phyloP scores from a whole-genome alignment of 2,329 filamentous ascomycete species.

The Trichophyton schoenleinii region DNA sequence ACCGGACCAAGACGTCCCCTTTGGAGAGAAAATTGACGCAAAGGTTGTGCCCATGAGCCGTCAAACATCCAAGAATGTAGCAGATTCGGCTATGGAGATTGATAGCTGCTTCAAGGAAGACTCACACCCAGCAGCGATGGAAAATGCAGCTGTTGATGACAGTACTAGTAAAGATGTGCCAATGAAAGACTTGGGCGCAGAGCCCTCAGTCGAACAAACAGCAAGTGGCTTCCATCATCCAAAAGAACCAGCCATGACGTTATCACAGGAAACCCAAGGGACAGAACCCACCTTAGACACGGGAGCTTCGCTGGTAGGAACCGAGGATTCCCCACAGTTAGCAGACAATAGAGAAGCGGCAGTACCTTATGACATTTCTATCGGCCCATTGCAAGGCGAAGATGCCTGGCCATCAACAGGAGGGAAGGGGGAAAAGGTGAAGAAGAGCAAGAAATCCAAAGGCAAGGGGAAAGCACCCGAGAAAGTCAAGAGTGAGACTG shows the following conservation, averaged over 20 bases:
- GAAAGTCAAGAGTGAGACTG: not conserved
- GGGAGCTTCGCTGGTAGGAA: not conserved
- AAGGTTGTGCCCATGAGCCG: not conserved
- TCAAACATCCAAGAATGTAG: not conserved
- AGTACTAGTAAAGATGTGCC: not conserved
- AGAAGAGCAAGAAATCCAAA: conserved; percentile 9
- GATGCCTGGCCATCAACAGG: not conserved
- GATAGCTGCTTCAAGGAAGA: not conserved
- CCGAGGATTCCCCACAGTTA: not conserved
- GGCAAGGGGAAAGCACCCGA: not conserved
- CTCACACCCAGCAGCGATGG: not conserved
- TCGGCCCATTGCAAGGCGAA: not conserved
- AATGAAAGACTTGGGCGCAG: not conserved
- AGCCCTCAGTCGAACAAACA: not conserved
- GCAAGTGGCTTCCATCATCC: not conserved
- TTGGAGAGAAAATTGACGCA: no score
- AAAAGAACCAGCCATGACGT: not conserved
- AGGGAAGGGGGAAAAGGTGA: conserved; percentile 8
- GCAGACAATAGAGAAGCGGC: not conserved
- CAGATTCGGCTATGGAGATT: not conserved
- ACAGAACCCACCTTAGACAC: not conserved
- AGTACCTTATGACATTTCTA: not conserved
- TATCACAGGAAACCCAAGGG: not conserved
- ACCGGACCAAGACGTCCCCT: not conserved
- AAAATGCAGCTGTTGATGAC: not conserved